Base-by-base conservation (phyloP, 768 basidiomycete species). In the Phaeolepiota aurea region DNA sequence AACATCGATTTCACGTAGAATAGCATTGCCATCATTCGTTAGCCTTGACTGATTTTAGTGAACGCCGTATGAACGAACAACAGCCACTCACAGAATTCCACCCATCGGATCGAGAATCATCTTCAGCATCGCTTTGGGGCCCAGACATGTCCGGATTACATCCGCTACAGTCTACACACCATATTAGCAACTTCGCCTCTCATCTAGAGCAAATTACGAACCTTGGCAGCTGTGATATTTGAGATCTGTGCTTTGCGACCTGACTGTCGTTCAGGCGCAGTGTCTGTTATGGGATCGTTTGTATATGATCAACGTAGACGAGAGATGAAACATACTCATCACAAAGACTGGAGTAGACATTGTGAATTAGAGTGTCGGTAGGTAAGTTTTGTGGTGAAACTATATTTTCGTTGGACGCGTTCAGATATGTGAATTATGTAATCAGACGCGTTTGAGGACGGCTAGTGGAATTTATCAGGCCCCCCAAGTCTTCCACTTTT, bases 41-140 rank as follows among this genome's bases (percentile, higher is more conserved):
- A 97, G 68, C 47, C 93, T 96, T 21, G 19, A 30, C 16, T 36
- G 31, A 25, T 31, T n/a, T n/a, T n/a, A n/a, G n/a, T n/a, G n/a
- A n/a, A n/a, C n/a, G n/a, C n/a, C n/a, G n/a, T n/a, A n/a, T n/a
- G n/a, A n/a, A n/a, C n/a, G n/a, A n/a, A n/a, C n/a, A n/a, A n/a
- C 15, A 22, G 36, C 16, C 7, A 70, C 80, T 40, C 43, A 94
- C 94, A 97, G 56, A 52, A 99, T 98, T 40, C 96, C 96, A 39
- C 96, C 96, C 96, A 99, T 98, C 1, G 93, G 93, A 66, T 98
- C 94, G 32, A 97, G 65, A 51, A 98, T 96, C 96, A 99, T 98
- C 73, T 98, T 99, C 39, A 98, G 69, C 96, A 98, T 98, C 31
- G 96, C 82, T 56, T 96, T 94, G 1, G 94, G 94, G 1, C 93